Percentiles rank a stretch among this genome's conserved stretches.
Evolutionary conservation across 2,329 filamentous ascomycete genomes (phyloP).

Genomic region (Aspergillus fumigatus): DNA sequence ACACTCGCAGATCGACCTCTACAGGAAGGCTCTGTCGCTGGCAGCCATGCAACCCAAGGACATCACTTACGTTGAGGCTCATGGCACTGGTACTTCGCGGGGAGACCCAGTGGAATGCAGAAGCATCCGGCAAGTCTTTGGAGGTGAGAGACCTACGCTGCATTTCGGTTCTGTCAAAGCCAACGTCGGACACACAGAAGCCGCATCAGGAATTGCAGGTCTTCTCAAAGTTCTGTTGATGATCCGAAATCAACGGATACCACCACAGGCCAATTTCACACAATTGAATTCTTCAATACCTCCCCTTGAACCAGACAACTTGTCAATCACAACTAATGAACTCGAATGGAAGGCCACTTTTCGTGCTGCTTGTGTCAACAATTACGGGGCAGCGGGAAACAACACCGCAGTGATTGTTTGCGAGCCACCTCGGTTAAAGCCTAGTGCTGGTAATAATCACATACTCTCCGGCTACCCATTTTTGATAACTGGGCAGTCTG

Average conservation of each 20-base stretch:
- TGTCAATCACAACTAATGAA: background rate
- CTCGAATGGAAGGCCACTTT: background rate
- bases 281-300: constrained; percentile 1
- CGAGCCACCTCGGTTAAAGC: background rate
- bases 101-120: constrained; percentile 6
- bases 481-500: background rate
- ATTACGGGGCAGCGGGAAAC: constrained; percentile 6
- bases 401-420: constrained; percentile 5
- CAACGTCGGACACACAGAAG: constrained; percentile 26
- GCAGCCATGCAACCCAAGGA: background rate
- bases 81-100: constrained; percentile 6
- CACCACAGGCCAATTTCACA: constrained; percentile 3
- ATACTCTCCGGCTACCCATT: background rate
- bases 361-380: constrained; percentile 3
- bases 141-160: background rate
- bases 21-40: background rate
- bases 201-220: constrained; percentile 21
- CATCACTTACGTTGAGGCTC: constrained; percentile 4
- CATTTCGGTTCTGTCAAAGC: constrained; percentile 21
- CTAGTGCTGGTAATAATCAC: background rate
- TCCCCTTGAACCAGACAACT: background rate
- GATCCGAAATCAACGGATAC: constrained; percentile 3
- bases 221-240: constrained; percentile 19
- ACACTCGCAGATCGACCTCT: background rate
- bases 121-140: constrained; percentile 1